Percentiles rank a stretch among this genome's conserved stretches.
Conservation (phyloP, 176 grass and related monocot genomes). For the Phyllostachys edulis region DNA sequence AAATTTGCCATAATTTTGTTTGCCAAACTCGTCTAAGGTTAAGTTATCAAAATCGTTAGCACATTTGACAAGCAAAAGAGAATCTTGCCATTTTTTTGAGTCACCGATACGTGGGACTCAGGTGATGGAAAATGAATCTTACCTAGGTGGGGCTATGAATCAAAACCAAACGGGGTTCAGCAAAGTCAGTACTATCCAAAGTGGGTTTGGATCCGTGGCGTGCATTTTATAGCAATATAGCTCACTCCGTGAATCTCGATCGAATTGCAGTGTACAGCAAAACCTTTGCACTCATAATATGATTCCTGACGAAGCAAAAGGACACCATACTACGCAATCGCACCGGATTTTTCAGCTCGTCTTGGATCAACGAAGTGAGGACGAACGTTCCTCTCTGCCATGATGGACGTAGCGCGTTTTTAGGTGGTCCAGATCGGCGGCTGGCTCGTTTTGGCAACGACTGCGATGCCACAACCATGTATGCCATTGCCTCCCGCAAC, state of each 20-base stretch:
- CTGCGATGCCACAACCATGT: not conserved
- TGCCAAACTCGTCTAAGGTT: too few relatives aligned
- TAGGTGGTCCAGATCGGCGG: conserved; percentile 5
- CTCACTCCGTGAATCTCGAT: too few relatives aligned
- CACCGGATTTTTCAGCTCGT: not conserved
- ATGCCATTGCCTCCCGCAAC: not conserved
- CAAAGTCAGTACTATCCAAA: not conserved
- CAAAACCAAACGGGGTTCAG: too few relatives aligned
- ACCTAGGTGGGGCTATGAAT: too few relatives aligned
- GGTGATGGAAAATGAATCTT: too few relatives aligned
- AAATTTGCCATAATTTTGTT: too few relatives aligned
- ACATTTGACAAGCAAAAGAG: too few relatives aligned
- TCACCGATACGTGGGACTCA: too few relatives aligned
- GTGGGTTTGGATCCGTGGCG: not conserved
- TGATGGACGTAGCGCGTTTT: not conserved
- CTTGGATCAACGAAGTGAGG: not conserved
- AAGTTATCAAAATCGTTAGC: too few relatives aligned
- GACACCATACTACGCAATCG: not conserved
- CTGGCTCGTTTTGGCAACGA: not conserved
- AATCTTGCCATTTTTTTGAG: too few relatives aligned
- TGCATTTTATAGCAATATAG: too few relatives aligned
- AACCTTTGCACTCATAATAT: not conserved
- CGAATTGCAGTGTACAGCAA: too few relatives aligned
- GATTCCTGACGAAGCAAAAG: not conserved
- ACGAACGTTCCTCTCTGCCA: not conserved